Evolutionary conservation across 2,329 filamentous ascomycete genomes (phyloP).

Genomic region (Akanthomyces muscarius): DNA sequence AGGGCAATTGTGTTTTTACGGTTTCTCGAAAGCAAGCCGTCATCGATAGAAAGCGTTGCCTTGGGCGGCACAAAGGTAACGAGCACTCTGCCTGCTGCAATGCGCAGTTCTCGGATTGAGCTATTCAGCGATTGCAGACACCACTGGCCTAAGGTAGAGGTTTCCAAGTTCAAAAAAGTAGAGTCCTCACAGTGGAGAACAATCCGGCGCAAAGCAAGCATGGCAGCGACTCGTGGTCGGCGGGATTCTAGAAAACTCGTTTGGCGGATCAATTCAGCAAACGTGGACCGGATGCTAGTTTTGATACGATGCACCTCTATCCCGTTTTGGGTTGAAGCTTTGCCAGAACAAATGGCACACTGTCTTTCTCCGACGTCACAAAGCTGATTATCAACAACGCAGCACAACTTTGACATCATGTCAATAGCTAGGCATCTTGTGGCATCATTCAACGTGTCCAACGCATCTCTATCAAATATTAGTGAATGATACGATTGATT

Average conservation of each 20-base stretch:
- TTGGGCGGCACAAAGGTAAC: slow-evolving; percentile 55
- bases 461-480: not conserved
- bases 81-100: slow-evolving; percentile 69
- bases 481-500: not conserved
- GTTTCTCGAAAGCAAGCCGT: slow-evolving; percentile 39
- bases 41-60: slow-evolving; percentile 19
- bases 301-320: slow-evolving; percentile 23
- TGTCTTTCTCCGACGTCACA: not conserved
- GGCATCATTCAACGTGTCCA: slow-evolving; percentile 2
- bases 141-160: slow-evolving; percentile 69
- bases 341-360: slow-evolving; percentile 7
- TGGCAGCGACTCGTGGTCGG: slow-evolving; percentile 63
- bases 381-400: not conserved
- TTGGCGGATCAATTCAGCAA: slow-evolving; percentile 44
- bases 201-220: slow-evolving; percentile 66
- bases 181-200: slow-evolving; percentile 60
- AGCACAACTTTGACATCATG: slow-evolving; percentile 12
- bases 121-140: slow-evolving; percentile 78
- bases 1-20: slow-evolving; percentile 66
- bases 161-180: slow-evolving; percentile 61
- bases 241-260: slow-evolving; percentile 49
- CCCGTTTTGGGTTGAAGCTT: not conserved
- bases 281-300: slow-evolving; percentile 40
- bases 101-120: slow-evolving; percentile 77
- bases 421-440: slow-evolving; percentile 11